Base-by-base conservation (phyloP, 1,139 yeast genomes). In the Zygosaccharomyces pseudobailii region DNA sequence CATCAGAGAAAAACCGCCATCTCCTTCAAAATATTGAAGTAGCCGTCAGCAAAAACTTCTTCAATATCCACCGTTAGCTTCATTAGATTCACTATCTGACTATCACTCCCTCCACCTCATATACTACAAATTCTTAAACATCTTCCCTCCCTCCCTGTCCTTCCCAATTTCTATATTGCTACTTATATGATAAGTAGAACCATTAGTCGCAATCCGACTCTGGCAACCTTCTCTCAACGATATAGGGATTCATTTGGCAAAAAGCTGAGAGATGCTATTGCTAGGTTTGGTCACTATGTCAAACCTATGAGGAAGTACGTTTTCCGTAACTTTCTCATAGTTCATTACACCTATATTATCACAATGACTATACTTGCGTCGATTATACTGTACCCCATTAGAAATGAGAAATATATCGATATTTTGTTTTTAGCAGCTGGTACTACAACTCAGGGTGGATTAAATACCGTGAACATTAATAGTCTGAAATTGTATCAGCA, bases 391-490 rank as follows among this genome's bases (percentile, higher is more conserved):
- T 90, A 82, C 60, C 96, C 96, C 0, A 75, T 78, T n/a, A 74
- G 71, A 47, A 81, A 85, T 59, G 71, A 81, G 33, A 52, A 64
- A 4, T 94, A 90, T 62, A 82, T 87, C 38, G 97, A 94, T 69
- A 80, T 86, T 1, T 69, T 94, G 36, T 88, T 89, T 66, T 71
- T 87, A 48, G 76, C 89, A 0, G 70, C 82, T 5, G 92, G 95
- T 4, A 80, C 92, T 0, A 71, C 84, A 3, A 88, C 98, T 0
- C 97, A 90, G 62, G 96, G 96, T 0, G 99, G 99, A 0, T 71
- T 94, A 49, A 88, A 88, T 61, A 83, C 97, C 0, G 72, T 86
- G 20, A 79, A 88, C 60, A 57, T 84, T 33, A 87, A 87, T 60
- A 65, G 70, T 0, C 57, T 87, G 50, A 68, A 73, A 1, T 66